A percentile compares a stretch with the other conserved stretches of the same genome.
These are phyloP conservation scores for Ophiosphaerella narmari DNA, from an alignment of 2,329 filamentous ascomycete genomes.

Conservation along the genomic window DNA sequence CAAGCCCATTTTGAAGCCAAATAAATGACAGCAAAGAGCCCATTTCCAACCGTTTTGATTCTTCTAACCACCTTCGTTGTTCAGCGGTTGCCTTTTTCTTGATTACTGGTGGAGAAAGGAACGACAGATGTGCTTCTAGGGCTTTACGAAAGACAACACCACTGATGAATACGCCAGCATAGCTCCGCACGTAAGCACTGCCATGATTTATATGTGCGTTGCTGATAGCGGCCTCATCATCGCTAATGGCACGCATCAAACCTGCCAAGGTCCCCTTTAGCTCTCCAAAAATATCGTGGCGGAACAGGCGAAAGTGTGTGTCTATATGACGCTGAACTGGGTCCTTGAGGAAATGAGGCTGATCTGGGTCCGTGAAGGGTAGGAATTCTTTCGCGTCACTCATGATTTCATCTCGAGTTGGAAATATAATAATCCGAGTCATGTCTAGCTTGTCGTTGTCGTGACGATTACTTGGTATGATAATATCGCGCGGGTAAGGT, in stretches of 20 bases:
- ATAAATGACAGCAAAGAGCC: slow-evolving; percentile 36
- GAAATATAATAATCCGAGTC: slow-evolving; percentile 35
- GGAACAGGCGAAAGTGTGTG: slow-evolving; percentile 39
- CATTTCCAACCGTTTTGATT: slow-evolving; percentile 27
- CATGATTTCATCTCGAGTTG: slow-evolving; percentile 37
- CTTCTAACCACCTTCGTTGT: slow-evolving; percentile 34
- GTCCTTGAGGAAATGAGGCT: slow-evolving; percentile 32
- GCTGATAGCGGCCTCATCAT: too few relatives aligned
- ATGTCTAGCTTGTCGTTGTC: slow-evolving; percentile 44
- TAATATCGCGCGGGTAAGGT: slow-evolving; percentile 28
- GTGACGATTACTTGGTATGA: slow-evolving; percentile 29
- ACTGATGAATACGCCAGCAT: slow-evolving; percentile 20
- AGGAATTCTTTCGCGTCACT: slow-evolving; percentile 48
- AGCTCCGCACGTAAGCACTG: slow-evolving; percentile 1
- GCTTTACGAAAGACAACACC: slow-evolving; percentile 11
- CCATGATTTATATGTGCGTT: too few relatives aligned
- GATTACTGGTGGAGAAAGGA: slow-evolving; percentile 20
- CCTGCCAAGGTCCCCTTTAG: slow-evolving; percentile 29
- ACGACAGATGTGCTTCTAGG: slow-evolving; percentile 25
- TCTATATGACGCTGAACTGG: slow-evolving; percentile 37
- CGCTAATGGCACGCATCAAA: slow-evolving; percentile 17
- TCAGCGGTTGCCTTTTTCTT: slow-evolving; percentile 12
- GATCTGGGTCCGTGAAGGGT: slow-evolving; percentile 32
- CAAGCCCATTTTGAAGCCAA: slow-evolving; percentile 7
- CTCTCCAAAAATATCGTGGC: slow-evolving; percentile 37